Conservation (phyloP, 257 asterid genomes). For the Salvia miltiorrhiza region DNA sequence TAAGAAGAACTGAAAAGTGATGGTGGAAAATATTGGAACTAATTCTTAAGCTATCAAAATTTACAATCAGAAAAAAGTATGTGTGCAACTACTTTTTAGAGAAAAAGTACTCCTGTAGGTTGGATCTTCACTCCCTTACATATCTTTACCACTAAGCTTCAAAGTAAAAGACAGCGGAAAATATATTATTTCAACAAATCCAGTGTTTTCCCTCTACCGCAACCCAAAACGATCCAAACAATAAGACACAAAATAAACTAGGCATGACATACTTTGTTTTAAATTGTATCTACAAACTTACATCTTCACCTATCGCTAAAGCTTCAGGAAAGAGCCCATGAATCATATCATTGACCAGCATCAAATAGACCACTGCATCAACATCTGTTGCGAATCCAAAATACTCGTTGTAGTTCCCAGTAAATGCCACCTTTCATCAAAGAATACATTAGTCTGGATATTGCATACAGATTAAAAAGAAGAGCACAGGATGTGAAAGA, state of each 20-base stretch:
- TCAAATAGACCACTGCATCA: conserved; percentile 94
- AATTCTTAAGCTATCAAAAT: too few species aligned
- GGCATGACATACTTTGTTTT: not conserved
- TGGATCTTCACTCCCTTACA: not conserved
- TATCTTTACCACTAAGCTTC: not conserved
- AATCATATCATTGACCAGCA: conserved; percentile 92
- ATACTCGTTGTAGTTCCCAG: conserved; percentile 92
- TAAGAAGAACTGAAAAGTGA: not conserved
- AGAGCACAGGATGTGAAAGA: not conserved
- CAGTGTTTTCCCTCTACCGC: not conserved
- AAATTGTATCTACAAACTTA: conserved; percentile 35
- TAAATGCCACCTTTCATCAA: conserved; percentile 62
- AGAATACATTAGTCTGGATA: conserved; percentile 24
- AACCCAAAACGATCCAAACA: not conserved
- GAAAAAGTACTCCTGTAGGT: not conserved
- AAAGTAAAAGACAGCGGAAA: not conserved
- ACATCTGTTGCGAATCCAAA: conserved; percentile 87
- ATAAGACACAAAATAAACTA: not conserved
- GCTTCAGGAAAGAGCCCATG: conserved; percentile 93
- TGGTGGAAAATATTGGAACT: not conserved
- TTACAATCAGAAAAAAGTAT: not conserved
- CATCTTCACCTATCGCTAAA: conserved; percentile 92
- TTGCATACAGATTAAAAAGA: not conserved
- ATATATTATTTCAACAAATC: not conserved
- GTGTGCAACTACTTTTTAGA: not conserved